Percentiles rank a stretch among this genome's conserved stretches.
phyloP scores from a whole-genome alignment of 352 stramenopile genomes.

The Globisporangium megalacanthum region DNA sequence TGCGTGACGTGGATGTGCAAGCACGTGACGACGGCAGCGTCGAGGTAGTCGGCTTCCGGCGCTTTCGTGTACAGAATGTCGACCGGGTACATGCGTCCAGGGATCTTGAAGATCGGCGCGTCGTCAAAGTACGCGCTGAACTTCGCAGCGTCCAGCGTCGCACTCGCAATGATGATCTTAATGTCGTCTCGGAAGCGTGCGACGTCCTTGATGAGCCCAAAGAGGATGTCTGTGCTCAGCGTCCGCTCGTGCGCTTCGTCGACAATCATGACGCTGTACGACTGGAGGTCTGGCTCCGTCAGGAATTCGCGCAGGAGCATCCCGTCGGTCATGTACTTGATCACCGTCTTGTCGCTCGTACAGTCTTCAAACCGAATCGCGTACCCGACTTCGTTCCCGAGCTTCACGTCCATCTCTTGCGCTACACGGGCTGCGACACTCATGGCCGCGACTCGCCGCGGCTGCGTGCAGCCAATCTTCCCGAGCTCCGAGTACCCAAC shows the following conservation, averaged over 20 bases:
- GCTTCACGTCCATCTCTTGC: conserved; percentile 97
- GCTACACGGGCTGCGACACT: conserved; percentile 98
- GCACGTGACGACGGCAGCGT: conserved; percentile 97
- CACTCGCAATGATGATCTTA: conserved; percentile 96
- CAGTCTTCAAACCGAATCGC: conserved; percentile 99
- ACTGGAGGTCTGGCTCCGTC: conserved; percentile 95
- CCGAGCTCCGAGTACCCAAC: conserved; percentile 97
- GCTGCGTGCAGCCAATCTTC: conserved; percentile 94
- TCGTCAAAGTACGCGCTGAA: conserved; percentile 99
- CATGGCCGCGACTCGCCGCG: conserved; percentile 97
- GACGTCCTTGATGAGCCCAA: conserved; percentile 99
- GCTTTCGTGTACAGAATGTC: conserved; percentile 99
- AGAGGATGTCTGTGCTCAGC: conserved; percentile 98
- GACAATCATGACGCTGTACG: conserved; percentile 98
- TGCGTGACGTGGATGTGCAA: conserved; percentile 99
- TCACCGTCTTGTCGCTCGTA: conserved; percentile 95
- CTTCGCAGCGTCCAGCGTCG: conserved; percentile 97
- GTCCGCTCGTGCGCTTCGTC: conserved; percentile 99
- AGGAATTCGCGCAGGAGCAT: conserved; percentile 99
- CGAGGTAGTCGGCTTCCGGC: conserved; percentile 98
- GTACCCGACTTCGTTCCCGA: conserved; percentile 98
- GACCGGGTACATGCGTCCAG: conserved; percentile 93
- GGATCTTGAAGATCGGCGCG: conserved; percentile 98
- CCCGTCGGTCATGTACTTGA: conserved; percentile 99
- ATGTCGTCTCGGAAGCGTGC: conserved; percentile 94